phyloP scores from a whole-genome alignment of 1,284 basidiomycete genomes.

The Heterobasidion occidentale region DNA sequence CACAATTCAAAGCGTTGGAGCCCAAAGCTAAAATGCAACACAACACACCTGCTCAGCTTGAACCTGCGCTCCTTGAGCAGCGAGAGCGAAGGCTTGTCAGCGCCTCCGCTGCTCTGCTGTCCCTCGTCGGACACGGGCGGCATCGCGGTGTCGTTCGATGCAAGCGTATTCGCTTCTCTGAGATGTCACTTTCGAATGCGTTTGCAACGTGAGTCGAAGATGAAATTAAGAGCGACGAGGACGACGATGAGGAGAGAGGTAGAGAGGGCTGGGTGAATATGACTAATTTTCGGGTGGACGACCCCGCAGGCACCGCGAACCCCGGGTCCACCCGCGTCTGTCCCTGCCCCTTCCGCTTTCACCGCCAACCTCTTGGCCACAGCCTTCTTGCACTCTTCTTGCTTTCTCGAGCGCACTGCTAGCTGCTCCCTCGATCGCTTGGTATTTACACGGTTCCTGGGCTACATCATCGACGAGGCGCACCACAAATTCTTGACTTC shows the following conservation, averaged over 20 bases:
- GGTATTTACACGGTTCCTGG: no score
- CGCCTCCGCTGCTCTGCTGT: not conserved
- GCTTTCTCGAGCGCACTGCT: no score
- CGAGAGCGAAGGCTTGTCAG: constrained; percentile 15
- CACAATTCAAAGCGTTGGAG: not conserved
- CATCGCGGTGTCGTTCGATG: not conserved
- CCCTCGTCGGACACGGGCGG: not conserved
- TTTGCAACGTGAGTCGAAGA: not conserved
- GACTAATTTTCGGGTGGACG: not conserved
- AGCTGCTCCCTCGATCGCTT: no score
- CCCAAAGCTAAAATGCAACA: constrained; percentile 1
- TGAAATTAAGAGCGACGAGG: not conserved
- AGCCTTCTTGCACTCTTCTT: no score
- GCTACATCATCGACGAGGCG: no score
- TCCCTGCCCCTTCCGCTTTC: no score
- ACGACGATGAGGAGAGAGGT: not conserved
- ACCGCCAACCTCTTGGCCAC: no score
- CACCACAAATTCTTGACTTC: no score
- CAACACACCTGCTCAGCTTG: constrained; percentile 70
- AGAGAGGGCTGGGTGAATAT: not conserved
- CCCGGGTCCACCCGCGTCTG: no score
- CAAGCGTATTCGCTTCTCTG: not conserved
- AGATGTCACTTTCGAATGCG: no score
- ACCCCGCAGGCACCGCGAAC: no score
- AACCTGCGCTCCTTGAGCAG: constrained; percentile 72